Percentiles rank a stretch among this genome's conserved stretches.
Evolutionary conservation across 805 yeast species (phyloP).

Genomic region (Nakazawaea laoshanensis): DNA sequence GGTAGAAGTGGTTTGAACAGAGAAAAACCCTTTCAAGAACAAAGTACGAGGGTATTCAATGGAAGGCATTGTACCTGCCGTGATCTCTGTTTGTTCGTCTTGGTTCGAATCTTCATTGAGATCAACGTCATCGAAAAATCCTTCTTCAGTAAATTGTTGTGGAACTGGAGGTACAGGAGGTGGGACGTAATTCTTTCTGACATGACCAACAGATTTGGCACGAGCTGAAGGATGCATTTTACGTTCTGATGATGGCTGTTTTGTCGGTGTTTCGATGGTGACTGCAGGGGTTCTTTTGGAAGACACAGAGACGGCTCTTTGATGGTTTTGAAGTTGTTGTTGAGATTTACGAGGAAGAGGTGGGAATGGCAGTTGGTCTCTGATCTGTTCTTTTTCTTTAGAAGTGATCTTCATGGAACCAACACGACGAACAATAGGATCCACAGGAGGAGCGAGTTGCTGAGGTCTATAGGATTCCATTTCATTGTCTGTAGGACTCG

Average conservation of each 20-base stretch:
- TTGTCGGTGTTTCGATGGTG: not conserved
- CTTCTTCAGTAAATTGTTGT: slow-evolving; percentile 31
- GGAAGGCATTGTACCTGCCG: slow-evolving; percentile 75
- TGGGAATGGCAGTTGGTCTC: slow-evolving; percentile 16
- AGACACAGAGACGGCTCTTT: slow-evolving; percentile 29
- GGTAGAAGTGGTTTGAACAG: slow-evolving; percentile 91
- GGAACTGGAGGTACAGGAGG: slow-evolving; percentile 26
- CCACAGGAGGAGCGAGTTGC: slow-evolving; percentile 4
- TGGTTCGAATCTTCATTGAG: slow-evolving; percentile 28
- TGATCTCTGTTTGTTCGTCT: slow-evolving; percentile 39
- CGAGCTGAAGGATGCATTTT: slow-evolving; percentile 75
- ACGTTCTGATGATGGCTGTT: slow-evolving; percentile 22
- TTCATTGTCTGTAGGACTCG: slow-evolving; percentile 4
- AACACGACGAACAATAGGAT: slow-evolving; percentile 42
- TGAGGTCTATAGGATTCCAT: slow-evolving; percentile 3
- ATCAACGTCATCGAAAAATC: slow-evolving; percentile 49
- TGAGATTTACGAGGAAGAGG: slow-evolving; percentile 20
- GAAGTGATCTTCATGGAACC: slow-evolving; percentile 56
- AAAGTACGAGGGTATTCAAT: slow-evolving; percentile 89
- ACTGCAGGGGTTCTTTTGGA: slow-evolving; percentile 32
- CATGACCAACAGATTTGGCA: slow-evolving; percentile 82
- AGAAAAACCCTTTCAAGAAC: slow-evolving; percentile 86
- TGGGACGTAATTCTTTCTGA: slow-evolving; percentile 38
- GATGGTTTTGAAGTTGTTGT: slow-evolving; percentile 19
- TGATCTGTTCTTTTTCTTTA: slow-evolving; percentile 34